Evolutionary conservation across 495 filamentous ascomycete genomes (phyloP).

Genomic region (Extremus antarcticus): DNA sequence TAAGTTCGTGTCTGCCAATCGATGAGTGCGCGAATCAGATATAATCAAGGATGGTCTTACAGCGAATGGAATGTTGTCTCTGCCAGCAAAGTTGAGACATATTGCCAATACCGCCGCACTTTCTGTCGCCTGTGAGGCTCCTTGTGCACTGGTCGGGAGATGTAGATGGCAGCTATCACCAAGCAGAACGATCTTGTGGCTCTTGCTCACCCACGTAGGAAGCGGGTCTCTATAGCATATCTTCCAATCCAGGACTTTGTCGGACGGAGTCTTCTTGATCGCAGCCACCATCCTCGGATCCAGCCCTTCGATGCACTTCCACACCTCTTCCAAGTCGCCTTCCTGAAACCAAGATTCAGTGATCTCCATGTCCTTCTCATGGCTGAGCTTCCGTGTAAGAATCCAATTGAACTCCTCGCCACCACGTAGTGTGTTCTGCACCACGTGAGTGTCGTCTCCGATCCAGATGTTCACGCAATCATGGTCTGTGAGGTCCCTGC

Average conservation of each 20-base stretch:
- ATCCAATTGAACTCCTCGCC: slow-evolving; percentile 46
- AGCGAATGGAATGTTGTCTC: slow-evolving; percentile 36
- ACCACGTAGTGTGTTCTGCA: slow-evolving; percentile 39
- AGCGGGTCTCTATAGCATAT: slow-evolving; percentile 41
- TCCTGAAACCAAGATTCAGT: slow-evolving; percentile 42
- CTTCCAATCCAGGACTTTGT: slow-evolving; percentile 40
- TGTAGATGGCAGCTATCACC: slow-evolving; percentile 42
- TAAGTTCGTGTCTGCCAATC: slow-evolving; percentile 39
- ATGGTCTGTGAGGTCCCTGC: slow-evolving; percentile 36
- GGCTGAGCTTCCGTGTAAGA: slow-evolving; percentile 26
- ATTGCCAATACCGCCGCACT: slow-evolving; percentile 38
- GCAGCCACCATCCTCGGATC: slow-evolving; percentile 38
- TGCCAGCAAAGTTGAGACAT: slow-evolving; percentile 35
- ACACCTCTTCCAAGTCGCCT: slow-evolving; percentile 39
- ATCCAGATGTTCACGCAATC: slow-evolving; percentile 46
- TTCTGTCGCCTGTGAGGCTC: slow-evolving; percentile 41
- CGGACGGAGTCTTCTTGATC: slow-evolving; percentile 35
- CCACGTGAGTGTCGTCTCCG: slow-evolving; percentile 38
- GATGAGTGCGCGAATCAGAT: too few relatives aligned
- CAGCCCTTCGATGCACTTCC: slow-evolving; percentile 26
- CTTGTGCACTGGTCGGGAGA: slow-evolving; percentile 40
- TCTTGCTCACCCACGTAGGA: slow-evolving; percentile 37
- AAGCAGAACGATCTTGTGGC: slow-evolving; percentile 36
- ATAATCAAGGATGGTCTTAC: slow-evolving; percentile 8
- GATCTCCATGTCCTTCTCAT: slow-evolving; percentile 40